A percentile compares a stretch with the other conserved stretches of the same genome.
phyloP scores from a whole-genome alignment of 495 filamentous ascomycete species.

The Beverwykella pulmonaria region DNA sequence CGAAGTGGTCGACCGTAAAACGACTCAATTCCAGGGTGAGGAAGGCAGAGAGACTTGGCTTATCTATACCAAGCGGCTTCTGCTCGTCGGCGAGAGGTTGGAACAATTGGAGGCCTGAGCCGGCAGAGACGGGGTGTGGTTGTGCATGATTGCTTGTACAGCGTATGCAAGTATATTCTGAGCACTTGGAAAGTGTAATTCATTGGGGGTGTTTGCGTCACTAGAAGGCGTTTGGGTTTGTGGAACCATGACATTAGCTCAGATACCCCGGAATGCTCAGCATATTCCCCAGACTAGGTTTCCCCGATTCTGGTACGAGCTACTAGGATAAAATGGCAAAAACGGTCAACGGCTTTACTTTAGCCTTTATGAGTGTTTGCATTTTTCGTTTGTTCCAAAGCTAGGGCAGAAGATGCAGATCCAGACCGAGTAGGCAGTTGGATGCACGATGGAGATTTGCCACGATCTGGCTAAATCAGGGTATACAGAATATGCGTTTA shows the following conservation, averaged over 20 bases:
- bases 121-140: constrained; percentile 6
- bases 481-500: constrained; percentile 10
- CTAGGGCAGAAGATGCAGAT: constrained; percentile 2
- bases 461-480: constrained; percentile 17
- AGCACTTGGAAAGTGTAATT: background rate
- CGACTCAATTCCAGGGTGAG: constrained; percentile 46
- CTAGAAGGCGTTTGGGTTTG: background rate
- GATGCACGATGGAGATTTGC: background rate
- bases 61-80: constrained; percentile 63
- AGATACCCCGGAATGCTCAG: no score
- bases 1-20: constrained; percentile 66
- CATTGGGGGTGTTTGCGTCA: background rate
- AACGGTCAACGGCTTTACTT: background rate
- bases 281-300: no score
- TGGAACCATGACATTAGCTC: background rate
- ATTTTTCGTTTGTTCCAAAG: background rate
- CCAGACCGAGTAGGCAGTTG: constrained; percentile 20
- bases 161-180: background rate
- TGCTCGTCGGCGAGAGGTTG: constrained; percentile 55
- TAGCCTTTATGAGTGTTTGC: constrained; percentile 11
- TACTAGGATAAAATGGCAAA: no score
- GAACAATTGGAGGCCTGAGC: constrained; percentile 30
- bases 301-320: no score
- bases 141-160: background rate
- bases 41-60: constrained; percentile 52